Evolutionary conservation across 1,284 basidiomycete species (phyloP), one percentile per base, ranked within the genome.

Genomic region (Hymenochaete sp.): DNA sequence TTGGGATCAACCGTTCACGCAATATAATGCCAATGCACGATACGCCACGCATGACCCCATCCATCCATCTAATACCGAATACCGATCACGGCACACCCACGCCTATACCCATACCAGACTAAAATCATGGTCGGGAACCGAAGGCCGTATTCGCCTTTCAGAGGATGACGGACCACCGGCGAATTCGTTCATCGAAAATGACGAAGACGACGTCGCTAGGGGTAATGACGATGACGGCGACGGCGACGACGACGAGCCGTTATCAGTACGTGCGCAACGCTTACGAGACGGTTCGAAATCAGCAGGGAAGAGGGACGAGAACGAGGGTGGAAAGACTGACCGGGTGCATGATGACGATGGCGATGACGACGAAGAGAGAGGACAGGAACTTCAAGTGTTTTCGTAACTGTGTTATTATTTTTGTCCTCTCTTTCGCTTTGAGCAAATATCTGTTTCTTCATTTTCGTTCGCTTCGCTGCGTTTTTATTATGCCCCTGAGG

Each of bases 81-180:
- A 5, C 8, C 5, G 21, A n/a, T 35, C 13, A 4, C 32, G 13
- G 14, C 32, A 4, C 14, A 35, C 32, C 4, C 32, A 14, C 28
- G 28, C 13, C 8, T 16, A 35, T 35, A 35, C 5, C 14, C 14
- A 35, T 19, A 6, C 32, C 52, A 85, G 82, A 54, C 59, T 86
- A 42, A 77, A 76, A 53, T 75, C 72, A 6, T 73, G 79, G 62
- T 67, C 70, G 1, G 59, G 63, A 10, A 52, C 60, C 22, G 76
- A 79, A 49, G 82, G 82, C 4, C 66, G 61, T 2, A 80, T 86
- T 51, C 73, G 82, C 8, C 67, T 86, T 21, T 83, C 81, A 31
- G 68, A 75, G 54, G 83, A 86, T 52, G 79, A 85, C 44, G 80
- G 82, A 0, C 83, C 82, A 7, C 67, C 82, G 16, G 71, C 78